Evolutionary conservation across 2,329 filamentous ascomycete genomes (phyloP).

Genomic region (Colletotrichum costaricense): DNA sequence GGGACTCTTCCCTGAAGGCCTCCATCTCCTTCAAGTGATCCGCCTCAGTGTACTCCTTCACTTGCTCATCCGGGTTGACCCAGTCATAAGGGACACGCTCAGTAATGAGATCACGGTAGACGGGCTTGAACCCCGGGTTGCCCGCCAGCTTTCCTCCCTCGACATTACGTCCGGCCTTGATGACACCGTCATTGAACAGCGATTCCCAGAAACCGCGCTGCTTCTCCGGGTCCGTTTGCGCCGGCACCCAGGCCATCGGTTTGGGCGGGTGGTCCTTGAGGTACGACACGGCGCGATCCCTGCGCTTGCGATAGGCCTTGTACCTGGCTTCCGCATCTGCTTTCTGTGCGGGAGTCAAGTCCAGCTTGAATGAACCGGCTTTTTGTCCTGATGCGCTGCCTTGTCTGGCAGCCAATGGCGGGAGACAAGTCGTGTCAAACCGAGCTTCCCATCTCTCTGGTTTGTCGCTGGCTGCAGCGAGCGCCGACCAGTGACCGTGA

Average conservation of each 20-base stretch:
- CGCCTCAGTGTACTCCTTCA: constrained; percentile 1
- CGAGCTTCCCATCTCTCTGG: constrained; percentile 20
- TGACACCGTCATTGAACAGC: neutral
- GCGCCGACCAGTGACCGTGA: constrained; percentile 14
- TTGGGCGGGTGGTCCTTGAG: constrained; percentile 29
- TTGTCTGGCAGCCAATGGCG: neutral
- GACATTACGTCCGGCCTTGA: constrained; percentile 16
- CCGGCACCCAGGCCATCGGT: constrained; percentile 26
- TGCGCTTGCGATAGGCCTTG: constrained; percentile 26
- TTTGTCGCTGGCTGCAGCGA: constrained; percentile 13
- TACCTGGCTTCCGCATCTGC: constrained; percentile 22
- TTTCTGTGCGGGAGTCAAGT: constrained; percentile 18
- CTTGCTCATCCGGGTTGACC: constrained; percentile 24
- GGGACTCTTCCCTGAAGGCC: constrained; percentile 17
- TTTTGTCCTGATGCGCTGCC: neutral
- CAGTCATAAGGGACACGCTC: constrained; percentile 29
- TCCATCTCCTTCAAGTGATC: constrained; percentile 29
- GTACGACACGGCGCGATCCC: constrained; percentile 27
- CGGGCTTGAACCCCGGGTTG: constrained; percentile 27
- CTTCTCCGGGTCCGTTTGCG: neutral
- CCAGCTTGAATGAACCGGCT: neutral
- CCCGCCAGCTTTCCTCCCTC: constrained; percentile 2
- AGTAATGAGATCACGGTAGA: constrained; percentile 31
- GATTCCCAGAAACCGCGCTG: constrained; percentile 2
- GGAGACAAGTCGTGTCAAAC: constrained; percentile 23